Base-by-base conservation (phyloP, 257 asterid genomes). In the Primulina tabacum region DNA sequence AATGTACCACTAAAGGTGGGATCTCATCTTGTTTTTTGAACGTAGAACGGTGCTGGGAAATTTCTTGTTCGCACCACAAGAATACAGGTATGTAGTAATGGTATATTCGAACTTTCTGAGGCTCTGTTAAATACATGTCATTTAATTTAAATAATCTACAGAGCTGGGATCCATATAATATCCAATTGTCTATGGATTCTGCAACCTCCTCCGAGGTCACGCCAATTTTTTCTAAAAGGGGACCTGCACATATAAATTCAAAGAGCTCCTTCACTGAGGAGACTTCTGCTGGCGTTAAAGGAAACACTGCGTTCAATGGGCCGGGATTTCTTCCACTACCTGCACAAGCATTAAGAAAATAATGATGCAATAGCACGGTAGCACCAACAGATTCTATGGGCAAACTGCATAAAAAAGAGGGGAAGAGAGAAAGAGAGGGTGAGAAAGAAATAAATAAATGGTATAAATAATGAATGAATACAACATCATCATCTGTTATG, bases 21-120 rank as follows among this genome's bases (percentile, higher is more conserved):
- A 88, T 64, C 34, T 86, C 95, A 70, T 88, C 95, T 77, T 75
- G 83, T 26, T 87, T 96, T 69, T 81, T 79, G 84, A 82, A 88
- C 75, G 72, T 76, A 60, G 95, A 82, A 68, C 33, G 37, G 72
- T 94, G 99, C 33, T 64, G 75, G 24, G 90, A 76, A 60, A 94
- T 88, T 87, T 94, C 95, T 63, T 81, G 78, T 72, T 89, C 95
- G 66, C 99, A 94, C 99, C 99, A 94, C 73, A 91, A 40, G 85
- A 88, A 94, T 59, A 94, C 98, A 3, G 98, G 99, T 75, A 94
- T 81, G 75, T 94, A 94, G 81, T 94, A 91, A 85, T 94, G 99
- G 79, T 71, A 94, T 24, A 94, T 79, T 67, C 99, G 86, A 65
- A 89, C 65, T 75, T 88, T 94, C 62, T 91, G 95, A 75, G 99